Percentiles rank a stretch among this genome's conserved stretches.
phyloP scores from a whole-genome alignment of 2,329 filamentous ascomycete species.

The Beauveria rudraprayagi region DNA sequence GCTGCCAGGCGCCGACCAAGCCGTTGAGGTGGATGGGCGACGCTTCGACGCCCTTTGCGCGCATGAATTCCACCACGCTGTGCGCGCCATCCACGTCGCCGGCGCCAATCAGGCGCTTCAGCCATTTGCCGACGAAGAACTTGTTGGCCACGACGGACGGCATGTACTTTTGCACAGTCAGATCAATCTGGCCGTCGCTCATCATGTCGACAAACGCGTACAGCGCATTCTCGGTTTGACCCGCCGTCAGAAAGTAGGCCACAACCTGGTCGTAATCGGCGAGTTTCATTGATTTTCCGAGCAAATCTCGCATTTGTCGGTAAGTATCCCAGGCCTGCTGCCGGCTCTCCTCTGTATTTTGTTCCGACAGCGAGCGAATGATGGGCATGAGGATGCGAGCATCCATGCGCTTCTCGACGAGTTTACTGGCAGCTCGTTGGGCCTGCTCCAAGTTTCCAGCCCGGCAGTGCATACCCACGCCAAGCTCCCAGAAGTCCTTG shows the following conservation, averaged over 20 bases:
- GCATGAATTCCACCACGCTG: constrained; percentile 69
- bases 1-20: constrained; percentile 69
- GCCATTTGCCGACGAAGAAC: constrained; percentile 83
- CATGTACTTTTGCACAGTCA: constrained; percentile 35
- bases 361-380: constrained; percentile 57
- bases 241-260: constrained; percentile 59
- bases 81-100: constrained; percentile 63
- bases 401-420: constrained; percentile 42
- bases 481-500: constrained; percentile 54
- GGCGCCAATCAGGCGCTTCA: constrained; percentile 71
- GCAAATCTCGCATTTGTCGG: constrained; percentile 50
- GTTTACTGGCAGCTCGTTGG: constrained; percentile 43
- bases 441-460: constrained; percentile 52
- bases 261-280: constrained; percentile 70
- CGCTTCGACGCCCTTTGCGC: constrained; percentile 56
- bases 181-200: constrained; percentile 48
- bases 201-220: constrained; percentile 87
- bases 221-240: constrained; percentile 58
- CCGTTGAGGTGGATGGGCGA: constrained; percentile 74
- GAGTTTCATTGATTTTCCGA: constrained; percentile 56
- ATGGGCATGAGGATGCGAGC: constrained; percentile 56
- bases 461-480: constrained; percentile 55
- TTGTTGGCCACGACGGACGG: constrained; percentile 54
- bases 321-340: constrained; percentile 61
- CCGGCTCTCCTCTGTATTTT: constrained; percentile 36